Conservation (phyloP, 306 rosid genomes). For the Adenanthera pavonina region DNA sequence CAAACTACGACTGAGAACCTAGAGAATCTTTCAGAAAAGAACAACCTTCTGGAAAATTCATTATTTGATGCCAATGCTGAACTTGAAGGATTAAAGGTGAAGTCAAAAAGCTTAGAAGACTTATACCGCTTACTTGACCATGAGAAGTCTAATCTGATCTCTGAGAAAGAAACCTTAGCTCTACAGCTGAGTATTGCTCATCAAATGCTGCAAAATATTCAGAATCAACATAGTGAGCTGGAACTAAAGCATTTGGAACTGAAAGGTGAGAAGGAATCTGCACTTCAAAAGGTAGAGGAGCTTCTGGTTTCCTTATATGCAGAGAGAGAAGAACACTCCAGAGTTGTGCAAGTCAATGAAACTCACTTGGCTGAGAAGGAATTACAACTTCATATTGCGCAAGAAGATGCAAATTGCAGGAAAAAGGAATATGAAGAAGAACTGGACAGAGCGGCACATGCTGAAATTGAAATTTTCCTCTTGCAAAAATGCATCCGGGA, state of each 20-base stretch:
- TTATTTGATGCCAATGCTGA: conserved; percentile 79
- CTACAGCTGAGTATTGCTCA: conserved; percentile 62
- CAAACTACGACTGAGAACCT: conserved; percentile 61
- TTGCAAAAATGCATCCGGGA: conserved; percentile 68
- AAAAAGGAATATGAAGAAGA: conserved; percentile 70
- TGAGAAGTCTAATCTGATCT: conserved; percentile 71
- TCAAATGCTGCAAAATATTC: conserved; percentile 61
- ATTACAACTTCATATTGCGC: conserved; percentile 52
- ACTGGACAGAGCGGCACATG: conserved; percentile 56
- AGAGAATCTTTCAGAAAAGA: conserved; percentile 67
- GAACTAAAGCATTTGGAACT: conserved; percentile 54
- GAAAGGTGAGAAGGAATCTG: conserved; percentile 72
- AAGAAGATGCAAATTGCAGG: conserved; percentile 61
- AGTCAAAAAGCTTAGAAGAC: conserved; percentile 68
- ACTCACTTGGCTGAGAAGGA: conserved; percentile 65
- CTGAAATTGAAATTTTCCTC: conserved; percentile 70
- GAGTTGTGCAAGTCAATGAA: conserved; percentile 60
- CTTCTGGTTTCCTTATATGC: conserved; percentile 66
- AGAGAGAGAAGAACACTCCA: conserved; percentile 68
- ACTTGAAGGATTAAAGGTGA: conserved; percentile 71
- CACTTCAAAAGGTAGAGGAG: conserved; percentile 72
- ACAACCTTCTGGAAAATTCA: conserved; percentile 81
- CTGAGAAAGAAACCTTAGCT: conserved; percentile 66
- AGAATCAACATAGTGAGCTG: conserved; percentile 55
- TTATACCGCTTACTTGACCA: conserved; percentile 57